phyloP scores from a whole-genome alignment of 139 green algal genomes.

The Coccomyxa sp. region DNA sequence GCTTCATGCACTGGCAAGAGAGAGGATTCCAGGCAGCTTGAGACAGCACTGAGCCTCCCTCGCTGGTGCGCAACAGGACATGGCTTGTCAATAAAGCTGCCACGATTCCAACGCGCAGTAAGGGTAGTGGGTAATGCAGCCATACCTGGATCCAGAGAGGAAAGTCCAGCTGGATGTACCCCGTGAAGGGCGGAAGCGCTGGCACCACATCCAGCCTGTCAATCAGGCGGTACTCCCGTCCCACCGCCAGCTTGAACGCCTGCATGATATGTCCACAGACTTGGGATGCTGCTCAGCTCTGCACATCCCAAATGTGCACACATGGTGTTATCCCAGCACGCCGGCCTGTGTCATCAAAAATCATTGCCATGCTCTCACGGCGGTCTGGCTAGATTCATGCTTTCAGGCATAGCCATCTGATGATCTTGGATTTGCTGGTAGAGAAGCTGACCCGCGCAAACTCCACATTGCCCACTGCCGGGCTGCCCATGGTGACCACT shows the following conservation, averaged over 20 bases:
- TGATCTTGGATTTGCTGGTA: background rate
- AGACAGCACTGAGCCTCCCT: no score
- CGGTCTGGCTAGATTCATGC: background rate
- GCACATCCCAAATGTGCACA: no score
- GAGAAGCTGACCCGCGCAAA: background rate
- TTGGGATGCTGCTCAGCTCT: background rate
- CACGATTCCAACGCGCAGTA: no score
- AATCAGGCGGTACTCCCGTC: background rate
- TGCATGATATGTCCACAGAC: background rate
- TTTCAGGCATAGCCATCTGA: background rate
- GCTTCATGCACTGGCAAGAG: no score
- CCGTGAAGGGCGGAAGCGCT: background rate
- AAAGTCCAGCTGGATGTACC: background rate
- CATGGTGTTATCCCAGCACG: no score
- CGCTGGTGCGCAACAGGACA: no score
- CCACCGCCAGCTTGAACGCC: slow-evolving; percentile 2
- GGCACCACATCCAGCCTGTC: slow-evolving; percentile 8
- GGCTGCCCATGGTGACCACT: slow-evolving; percentile 24
- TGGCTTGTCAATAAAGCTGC: no score
- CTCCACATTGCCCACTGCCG: slow-evolving; percentile 3
- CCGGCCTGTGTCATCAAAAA: no score
- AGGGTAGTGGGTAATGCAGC: background rate
- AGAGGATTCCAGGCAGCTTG: background rate
- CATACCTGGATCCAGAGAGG: background rate
- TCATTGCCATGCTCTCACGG: background rate